These are phyloP conservation scores for Ophiocordyceps australis DNA, from an alignment of 2,329 filamentous ascomycete species.

Conservation along the genomic window DNA sequence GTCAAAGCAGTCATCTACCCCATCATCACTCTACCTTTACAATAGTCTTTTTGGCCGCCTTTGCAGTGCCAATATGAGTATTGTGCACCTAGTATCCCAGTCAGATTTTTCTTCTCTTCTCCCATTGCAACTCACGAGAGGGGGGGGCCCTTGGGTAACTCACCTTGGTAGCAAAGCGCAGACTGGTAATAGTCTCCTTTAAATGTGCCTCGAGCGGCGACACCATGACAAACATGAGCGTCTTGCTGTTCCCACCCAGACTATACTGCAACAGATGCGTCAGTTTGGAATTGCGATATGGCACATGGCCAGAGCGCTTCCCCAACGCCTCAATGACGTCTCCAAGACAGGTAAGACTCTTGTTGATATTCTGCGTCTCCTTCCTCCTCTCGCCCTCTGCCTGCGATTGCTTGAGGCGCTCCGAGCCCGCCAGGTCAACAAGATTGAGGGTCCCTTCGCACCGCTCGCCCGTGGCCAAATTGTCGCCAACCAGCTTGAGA, in stretches of 20 bases:
- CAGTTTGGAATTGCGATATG: slow-evolving; percentile 92
- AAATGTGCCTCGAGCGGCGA: slow-evolving; percentile 81
- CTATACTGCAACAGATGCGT: slow-evolving; percentile 93
- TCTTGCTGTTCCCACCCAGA: slow-evolving; percentile 87
- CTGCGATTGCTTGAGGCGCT: slow-evolving; percentile 73
- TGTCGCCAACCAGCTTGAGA: slow-evolving; percentile 56
- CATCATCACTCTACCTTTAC: no score
- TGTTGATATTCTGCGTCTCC: slow-evolving; percentile 97
- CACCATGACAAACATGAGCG: slow-evolving; percentile 98
- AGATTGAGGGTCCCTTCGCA: slow-evolving; percentile 91
- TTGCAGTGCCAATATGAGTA: slow-evolving; percentile 82
- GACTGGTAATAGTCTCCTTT: slow-evolving; percentile 81
- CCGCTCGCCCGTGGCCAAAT: slow-evolving; percentile 58
- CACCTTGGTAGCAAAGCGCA: slow-evolving; percentile 87
- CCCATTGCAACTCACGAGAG: no score
- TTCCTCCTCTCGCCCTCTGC: slow-evolving; percentile 74
- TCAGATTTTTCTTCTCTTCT: background rate
- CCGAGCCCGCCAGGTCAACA: slow-evolving; percentile 86
- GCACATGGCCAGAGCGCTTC: slow-evolving; percentile 65
- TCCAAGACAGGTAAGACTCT: slow-evolving; percentile 75
- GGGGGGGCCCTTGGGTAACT: background rate
- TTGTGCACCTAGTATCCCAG: slow-evolving; percentile 46
- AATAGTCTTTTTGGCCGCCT: no score
- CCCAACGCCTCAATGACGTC: slow-evolving; percentile 93
- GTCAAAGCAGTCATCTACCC: no score